Conservation (phyloP, 352 stramenopile species). For the Phytophthora ohioensis region DNA sequence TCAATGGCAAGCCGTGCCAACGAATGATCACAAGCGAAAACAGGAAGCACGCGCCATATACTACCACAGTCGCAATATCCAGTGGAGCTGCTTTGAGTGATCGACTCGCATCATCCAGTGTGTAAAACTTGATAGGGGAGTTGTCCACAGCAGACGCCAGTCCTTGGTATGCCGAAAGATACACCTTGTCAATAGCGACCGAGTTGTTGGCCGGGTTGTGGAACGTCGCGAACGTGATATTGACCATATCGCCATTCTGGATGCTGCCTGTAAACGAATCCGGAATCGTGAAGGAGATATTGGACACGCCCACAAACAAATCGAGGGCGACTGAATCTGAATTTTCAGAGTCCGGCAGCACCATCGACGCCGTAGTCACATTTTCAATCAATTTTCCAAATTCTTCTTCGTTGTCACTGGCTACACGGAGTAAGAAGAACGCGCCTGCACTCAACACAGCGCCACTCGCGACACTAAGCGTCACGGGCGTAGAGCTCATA, state of each 20-base stretch:
- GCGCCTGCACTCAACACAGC: constrained; percentile 62
- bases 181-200: constrained; percentile 67
- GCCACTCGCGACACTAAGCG: constrained; percentile 68
- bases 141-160: constrained; percentile 70
- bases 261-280: constrained; percentile 63
- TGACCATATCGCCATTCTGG: constrained; percentile 78
- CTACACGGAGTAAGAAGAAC: constrained; percentile 79
- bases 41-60: constrained; percentile 85
- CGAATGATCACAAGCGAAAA: constrained; percentile 86
- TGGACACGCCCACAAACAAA: constrained; percentile 59
- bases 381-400: constrained; percentile 69
- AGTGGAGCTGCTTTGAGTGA: constrained; percentile 65
- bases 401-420: constrained; percentile 56
- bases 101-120: constrained; percentile 51
- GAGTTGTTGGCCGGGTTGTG: constrained; percentile 71
- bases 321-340: constrained; percentile 47
- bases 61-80: constrained; percentile 73
- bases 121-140: constrained; percentile 57
- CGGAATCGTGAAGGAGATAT: constrained; percentile 83
- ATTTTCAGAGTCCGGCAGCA: constrained; percentile 38
- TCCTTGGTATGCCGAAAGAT: constrained; percentile 76
- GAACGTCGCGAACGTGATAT: constrained; percentile 72
- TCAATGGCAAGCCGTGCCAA: constrained; percentile 86
- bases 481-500: constrained; percentile 60
- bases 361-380: constrained; percentile 56